Base-by-base conservation (phyloP, 2,329 filamentous ascomycete genomes). In the Ceratocystis eucalypticola region DNA sequence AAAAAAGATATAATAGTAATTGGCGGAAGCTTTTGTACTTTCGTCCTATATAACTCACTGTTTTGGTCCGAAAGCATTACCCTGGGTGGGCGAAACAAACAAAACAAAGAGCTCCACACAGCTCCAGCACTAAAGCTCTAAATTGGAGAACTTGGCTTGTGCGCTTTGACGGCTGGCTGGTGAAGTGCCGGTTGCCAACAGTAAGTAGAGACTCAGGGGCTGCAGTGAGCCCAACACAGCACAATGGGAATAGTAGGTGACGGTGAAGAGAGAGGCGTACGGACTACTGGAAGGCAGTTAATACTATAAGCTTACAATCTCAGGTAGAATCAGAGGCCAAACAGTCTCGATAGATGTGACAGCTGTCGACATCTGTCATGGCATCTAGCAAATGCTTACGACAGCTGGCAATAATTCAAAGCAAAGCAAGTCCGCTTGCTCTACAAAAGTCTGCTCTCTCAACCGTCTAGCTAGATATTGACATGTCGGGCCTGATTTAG, bases 71-170 rank as follows among this genome's bases (percentile, higher is more conserved):
- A 33, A 33, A 6, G 55, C 55, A n/a, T n/a, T 28, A 20, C 33
- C 17, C 17, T 59, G 30, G 55, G 28, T 8, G 55, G 20, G 48
- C 48, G 55, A 59, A 59, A 20, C 55, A 59, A 59, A 59, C 55
- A 59, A 59, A 59, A 59, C 55, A 59, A 33, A 59, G 55, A 41
- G 55, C 55, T 59, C 55, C 55, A 37, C 55, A 59, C n/a, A 41
- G 37, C 37, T 37, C 7, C 33, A 37, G 33, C 33, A 37, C 33
- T 41, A 4, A 41, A 41, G 37, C 37, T 41, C 37, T 41, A 41
- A 37, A 41, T 41, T 15, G 37, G 37, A 15, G 37, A 41, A 41
- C 37, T 15, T 37, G 33, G 37, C 4, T 41, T 41, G 37, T 41
- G 37, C 37, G 37, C 37, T 41, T 41, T 41, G 37, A 41, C 37